phyloP scores from a whole-genome alignment of 2,329 filamentous ascomycete species.

The Xylaria sp. region DNA sequence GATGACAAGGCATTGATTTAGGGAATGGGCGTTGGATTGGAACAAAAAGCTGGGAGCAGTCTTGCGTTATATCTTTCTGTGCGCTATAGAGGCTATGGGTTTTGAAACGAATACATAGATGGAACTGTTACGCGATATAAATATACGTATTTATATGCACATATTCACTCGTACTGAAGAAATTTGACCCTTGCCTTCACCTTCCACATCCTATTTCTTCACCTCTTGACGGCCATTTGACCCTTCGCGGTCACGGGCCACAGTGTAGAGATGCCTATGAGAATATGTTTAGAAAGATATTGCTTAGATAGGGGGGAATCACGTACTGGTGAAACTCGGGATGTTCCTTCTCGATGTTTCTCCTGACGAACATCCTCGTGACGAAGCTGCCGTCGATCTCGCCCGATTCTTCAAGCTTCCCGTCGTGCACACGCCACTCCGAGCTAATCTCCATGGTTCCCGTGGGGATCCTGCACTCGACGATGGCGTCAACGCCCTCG shows the following conservation, averaged over 20 bases:
- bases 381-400: conserved; percentile 45
- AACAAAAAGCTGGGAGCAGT: neutral
- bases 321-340: conserved; percentile 38
- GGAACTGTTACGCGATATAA: neutral
- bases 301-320: neutral
- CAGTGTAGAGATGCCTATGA: conserved; percentile 32
- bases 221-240: too few species aligned
- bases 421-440: conserved; percentile 35
- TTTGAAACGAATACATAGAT: neutral
- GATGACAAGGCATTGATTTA: conserved; percentile 4
- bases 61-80: conserved; percentile 3
- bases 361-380: conserved; percentile 45
- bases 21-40: conserved; percentile 10
- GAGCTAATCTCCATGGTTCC: conserved; percentile 39
- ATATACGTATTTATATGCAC: neutral
- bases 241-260: conserved; percentile 32
- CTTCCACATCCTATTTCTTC: neutral
- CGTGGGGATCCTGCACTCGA: conserved; percentile 44
- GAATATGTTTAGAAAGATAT: neutral
- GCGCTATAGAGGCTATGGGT: neutral
- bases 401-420: conserved; percentile 42
- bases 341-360: conserved; percentile 46
- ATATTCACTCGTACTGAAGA: neutral
- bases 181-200: neutral
- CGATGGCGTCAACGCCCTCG: conserved; percentile 42